Percentiles rank a stretch among this genome's conserved stretches.
Evolutionary conservation across 768 basidiomycete genomes (phyloP).

Genomic region (Lactifluus piperatus): DNA sequence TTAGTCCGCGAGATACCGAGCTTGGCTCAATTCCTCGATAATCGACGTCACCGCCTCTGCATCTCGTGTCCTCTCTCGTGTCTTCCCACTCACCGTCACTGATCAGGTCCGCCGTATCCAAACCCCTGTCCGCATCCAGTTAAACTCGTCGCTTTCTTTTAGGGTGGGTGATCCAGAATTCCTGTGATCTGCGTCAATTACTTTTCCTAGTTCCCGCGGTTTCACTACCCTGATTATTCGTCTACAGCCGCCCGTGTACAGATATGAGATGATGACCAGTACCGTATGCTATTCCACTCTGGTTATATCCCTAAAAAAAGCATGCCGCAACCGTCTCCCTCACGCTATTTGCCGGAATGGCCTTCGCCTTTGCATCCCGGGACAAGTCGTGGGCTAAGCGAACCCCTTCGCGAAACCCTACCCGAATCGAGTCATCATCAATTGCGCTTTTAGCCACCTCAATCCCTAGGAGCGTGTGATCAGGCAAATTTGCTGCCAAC

Average conservation of each 20-base stretch:
- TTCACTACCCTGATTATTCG: constrained; percentile 10
- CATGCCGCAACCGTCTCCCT: constrained; percentile 1
- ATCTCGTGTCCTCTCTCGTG: constrained; percentile 10
- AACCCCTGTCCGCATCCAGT: constrained; percentile 17
- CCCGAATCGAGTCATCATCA: constrained; percentile 8
- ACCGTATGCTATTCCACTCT: not conserved
- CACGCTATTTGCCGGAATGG: constrained; percentile 8
- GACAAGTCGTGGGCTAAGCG: not conserved
- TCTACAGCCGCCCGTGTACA: constrained; percentile 7
- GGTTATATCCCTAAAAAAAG: not conserved
- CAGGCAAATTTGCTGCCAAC: constrained; percentile 3
- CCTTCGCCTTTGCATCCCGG: constrained; percentile 1
- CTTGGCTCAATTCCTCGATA: constrained; percentile 14
- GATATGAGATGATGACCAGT: constrained; percentile 11
- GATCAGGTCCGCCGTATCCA: constrained; percentile 9
- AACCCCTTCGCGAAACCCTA: constrained; percentile 5
- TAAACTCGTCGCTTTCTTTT: constrained; percentile 16
- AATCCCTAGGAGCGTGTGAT: not conserved
- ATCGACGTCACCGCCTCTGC: constrained; percentile 18
- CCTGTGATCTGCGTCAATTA: constrained; percentile 13
- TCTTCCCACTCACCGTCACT: not conserved
- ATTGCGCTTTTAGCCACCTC: not conserved
- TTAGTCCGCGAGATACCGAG: constrained; percentile 11
- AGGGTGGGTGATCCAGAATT: constrained; percentile 10
- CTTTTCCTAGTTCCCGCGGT: constrained; percentile 10